phyloP scores from a whole-genome alignment of 129 eudicot species.

The Pseudognaphalium luteoalbum region DNA sequence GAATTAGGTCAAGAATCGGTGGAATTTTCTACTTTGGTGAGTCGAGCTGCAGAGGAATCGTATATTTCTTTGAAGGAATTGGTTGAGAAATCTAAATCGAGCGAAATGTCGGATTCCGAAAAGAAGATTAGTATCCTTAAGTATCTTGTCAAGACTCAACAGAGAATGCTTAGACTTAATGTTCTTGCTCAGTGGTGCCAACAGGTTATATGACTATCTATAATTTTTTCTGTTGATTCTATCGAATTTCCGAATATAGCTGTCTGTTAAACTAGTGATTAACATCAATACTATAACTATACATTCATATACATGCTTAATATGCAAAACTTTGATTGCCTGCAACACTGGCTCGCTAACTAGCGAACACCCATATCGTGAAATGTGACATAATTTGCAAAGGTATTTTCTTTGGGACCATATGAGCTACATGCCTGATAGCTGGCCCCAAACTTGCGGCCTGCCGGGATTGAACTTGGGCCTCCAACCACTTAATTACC shows the following conservation, averaged over 20 bases:
- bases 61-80: slow-evolving; percentile 73
- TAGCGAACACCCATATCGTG: no score
- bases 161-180: slow-evolving; percentile 95
- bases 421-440: no score
- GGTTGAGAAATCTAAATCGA: slow-evolving; percentile 75
- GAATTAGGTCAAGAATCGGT: slow-evolving; percentile 91
- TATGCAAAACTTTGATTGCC: no score
- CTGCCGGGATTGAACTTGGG: no score
- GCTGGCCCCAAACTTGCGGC: no score
- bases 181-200: slow-evolving; percentile 98
- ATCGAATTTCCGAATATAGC: background rate
- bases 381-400: no score
- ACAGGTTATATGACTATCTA: slow-evolving; percentile 49
- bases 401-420: no score
- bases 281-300: background rate
- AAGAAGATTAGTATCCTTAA: slow-evolving; percentile 86
- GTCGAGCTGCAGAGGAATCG: slow-evolving; percentile 87
- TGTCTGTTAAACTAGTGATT: background rate
- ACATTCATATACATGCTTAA: background rate
- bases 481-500: no score
- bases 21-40: slow-evolving; percentile 80
- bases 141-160: slow-evolving; percentile 86
- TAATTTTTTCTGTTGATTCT: background rate
- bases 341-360: no score
- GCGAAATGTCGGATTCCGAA: slow-evolving; percentile 79